These are phyloP conservation scores for Penicillium ochrochloron DNA, from an alignment of 495 filamentous ascomycete genomes.

Conservation along the genomic window DNA sequence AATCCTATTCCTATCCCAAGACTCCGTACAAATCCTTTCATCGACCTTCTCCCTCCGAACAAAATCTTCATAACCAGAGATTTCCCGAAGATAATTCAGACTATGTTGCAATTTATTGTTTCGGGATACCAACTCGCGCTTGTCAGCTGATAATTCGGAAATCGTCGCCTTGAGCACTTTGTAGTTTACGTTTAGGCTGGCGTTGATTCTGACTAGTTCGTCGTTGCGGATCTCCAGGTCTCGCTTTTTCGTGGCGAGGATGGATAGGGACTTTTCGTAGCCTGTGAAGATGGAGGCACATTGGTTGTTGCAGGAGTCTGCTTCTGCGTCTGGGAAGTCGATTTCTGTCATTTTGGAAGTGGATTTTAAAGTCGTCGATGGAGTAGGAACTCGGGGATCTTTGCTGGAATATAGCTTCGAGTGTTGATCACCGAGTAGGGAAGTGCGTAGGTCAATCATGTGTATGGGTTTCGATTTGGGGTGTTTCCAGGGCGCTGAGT, in stretches of 20 bases:
- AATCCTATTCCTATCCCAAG: neutral
- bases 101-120: neutral
- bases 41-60: too few relatives aligned
- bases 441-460: neutral
- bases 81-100: too few relatives aligned
- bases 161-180: neutral
- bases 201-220: neutral
- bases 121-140: neutral
- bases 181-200: neutral
- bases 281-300: neutral
- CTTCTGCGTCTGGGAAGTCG: too few relatives aligned
- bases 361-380: too few relatives aligned
- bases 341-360: too few relatives aligned
- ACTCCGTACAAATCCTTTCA: neutral
- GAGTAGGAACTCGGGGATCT: neutral
- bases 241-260: neutral
- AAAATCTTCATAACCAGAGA: too few relatives aligned
- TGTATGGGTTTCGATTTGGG: neutral
- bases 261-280: neutral
- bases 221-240: neutral
- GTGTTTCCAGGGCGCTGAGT: neutral
- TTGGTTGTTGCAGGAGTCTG: neutral
- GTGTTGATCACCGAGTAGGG: neutral
- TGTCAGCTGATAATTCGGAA: neutral
- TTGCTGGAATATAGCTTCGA: neutral